Conservation (phyloP, 331 rosid genomes). For the Cydonia oblonga region DNA sequence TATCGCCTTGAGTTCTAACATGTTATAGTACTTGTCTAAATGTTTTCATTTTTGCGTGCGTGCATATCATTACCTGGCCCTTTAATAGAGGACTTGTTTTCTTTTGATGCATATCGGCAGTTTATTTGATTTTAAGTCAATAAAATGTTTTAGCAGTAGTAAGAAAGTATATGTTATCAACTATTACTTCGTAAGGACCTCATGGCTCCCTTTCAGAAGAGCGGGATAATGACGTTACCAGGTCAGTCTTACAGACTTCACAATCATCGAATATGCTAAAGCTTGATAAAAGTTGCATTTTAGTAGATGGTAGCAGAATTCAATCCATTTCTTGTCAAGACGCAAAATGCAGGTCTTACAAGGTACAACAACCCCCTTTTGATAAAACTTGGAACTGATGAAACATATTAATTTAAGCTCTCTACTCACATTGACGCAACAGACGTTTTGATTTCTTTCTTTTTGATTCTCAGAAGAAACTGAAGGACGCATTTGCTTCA, state of each 20-base stretch:
- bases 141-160: background rate
- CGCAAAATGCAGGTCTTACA: background rate
- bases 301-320: background rate
- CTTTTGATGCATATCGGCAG: background rate
- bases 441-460: background rate
- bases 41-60: background rate
- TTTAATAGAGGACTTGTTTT: background rate
- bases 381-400: background rate
- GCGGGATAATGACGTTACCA: background rate
- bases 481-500: background rate
- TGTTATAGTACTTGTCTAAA: background rate
- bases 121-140: background rate
- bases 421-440: background rate
- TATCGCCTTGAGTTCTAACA: background rate
- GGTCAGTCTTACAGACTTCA: background rate
- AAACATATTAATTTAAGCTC: background rate
- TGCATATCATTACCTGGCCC: background rate
- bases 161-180: background rate
- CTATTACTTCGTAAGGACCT: background rate
- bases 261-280: background rate
- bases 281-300: constrained; percentile 12
- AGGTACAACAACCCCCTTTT: background rate
- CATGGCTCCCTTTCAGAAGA: background rate
- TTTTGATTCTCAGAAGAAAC: background rate
- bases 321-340: background rate